Evolutionary conservation across 208 protist species (phyloP).

Genomic region (Novymonas esmeraldas): DNA sequence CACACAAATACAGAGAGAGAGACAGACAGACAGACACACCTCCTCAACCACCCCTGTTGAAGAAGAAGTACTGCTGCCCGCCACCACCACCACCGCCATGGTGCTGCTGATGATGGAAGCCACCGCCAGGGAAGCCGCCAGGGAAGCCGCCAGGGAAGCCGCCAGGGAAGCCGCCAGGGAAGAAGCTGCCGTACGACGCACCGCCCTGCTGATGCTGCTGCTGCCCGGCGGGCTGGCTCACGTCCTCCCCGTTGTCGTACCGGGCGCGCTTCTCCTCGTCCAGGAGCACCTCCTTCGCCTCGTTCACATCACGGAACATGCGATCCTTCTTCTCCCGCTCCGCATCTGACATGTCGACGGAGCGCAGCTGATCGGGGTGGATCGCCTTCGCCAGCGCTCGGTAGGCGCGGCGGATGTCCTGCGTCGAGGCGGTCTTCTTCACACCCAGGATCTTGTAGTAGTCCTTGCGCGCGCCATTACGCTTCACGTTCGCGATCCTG

Average conservation of each 20-base stretch:
- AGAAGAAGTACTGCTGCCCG: slow-evolving; percentile 63
- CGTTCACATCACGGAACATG: slow-evolving; percentile 90
- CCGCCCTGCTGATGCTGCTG: slow-evolving; percentile 42
- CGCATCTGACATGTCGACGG: slow-evolving; percentile 61
- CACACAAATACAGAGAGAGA: not conserved
- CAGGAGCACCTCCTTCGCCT: slow-evolving; percentile 90
- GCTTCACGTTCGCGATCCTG: slow-evolving; percentile 66
- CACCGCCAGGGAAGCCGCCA: slow-evolving; percentile 20
- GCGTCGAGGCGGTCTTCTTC: slow-evolving; percentile 66
- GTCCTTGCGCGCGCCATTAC: slow-evolving; percentile 73
- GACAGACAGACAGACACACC: not conserved
- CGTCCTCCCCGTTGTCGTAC: slow-evolving; percentile 92
- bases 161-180: slow-evolving; percentile 23
- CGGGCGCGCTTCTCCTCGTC: slow-evolving; percentile 85
- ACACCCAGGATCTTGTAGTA: slow-evolving; percentile 94
- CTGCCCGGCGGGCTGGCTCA: slow-evolving; percentile 69
- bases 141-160: slow-evolving; percentile 39
- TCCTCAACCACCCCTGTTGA: slow-evolving; percentile 2
- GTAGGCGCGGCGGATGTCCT: slow-evolving; percentile 92
- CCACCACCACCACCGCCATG: slow-evolving; percentile 28
- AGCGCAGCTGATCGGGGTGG: slow-evolving; percentile 91
- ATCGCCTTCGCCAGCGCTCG: slow-evolving; percentile 85
- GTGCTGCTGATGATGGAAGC: slow-evolving; percentile 28
- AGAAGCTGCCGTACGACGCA: slow-evolving; percentile 75
- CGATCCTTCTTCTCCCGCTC: slow-evolving; percentile 77